Evolutionary conservation across 306 rosid species (phyloP), one percentile per base, ranked within the genome.

Genomic region (Glycine soja): DNA sequence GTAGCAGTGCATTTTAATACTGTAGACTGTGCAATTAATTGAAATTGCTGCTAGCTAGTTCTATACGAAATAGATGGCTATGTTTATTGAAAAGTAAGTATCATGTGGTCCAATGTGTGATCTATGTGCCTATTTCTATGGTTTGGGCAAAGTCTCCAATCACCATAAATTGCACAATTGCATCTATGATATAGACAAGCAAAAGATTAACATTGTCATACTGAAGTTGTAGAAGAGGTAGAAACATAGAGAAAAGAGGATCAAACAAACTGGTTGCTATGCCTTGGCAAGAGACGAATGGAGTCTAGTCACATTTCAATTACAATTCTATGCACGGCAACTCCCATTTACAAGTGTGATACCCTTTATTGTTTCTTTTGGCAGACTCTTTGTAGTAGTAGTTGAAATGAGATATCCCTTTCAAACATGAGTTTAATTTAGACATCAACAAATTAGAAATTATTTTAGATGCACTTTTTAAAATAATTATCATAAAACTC

Each of bases 61-160:
- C 67, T 57, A 59, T 53, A 47, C 57, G 6, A 47, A 81, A 83
- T 74, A 74, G 81, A 61, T 73, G 81, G 16, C 67, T 67, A 76
- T 77, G 68, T 77, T 62, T 73, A 58, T 24, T 71, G 83, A 58
- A 65, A 87, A 71, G 85, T 76, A 76, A 52, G 58, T 66, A 77
- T 83, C 87, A 79, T 63, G 90, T 87, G 90, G 88, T 87, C 88
- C 90, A 75, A 54, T 70, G 56, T 81, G 57, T 68, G 73, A 78
- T 81, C 54, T 74, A 59, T 78, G 77, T 81, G 86, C 86, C 78
- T 82, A 83, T 80, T 80, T 84, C 69, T 32, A 78, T 79, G 82
- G 82, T 71, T 76, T 82, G 80, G 83, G 76, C 85, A 64, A 40
- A 79, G 63, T 50, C 73, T 63, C 30, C 77, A 42, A 80, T 78